Evolutionary conservation across 805 yeast species (phyloP), one percentile per base, ranked within the genome.

Genomic region (Wickerhamiella qilinensis): DNA sequence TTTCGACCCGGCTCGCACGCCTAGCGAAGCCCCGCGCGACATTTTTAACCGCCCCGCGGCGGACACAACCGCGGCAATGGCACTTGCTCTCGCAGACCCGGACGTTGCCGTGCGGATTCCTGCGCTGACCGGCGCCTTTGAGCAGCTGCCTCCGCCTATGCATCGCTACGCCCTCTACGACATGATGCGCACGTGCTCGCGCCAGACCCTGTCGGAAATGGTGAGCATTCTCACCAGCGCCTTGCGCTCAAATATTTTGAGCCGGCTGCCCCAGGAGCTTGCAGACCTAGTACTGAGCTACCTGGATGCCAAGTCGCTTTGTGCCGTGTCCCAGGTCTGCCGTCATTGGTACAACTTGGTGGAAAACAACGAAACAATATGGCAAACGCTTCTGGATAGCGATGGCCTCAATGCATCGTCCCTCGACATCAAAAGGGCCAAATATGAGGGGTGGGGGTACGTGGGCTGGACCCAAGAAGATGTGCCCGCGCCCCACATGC

Each of bases 181-280:
- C 43, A 55, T 82, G 34, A 56, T 84, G 25, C 73, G 73, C 43
- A 63, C 64, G 38, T 66, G 75, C 32, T 72, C 75, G 47, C 63
- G 91, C 37, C 54, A 68, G 16, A 65, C 81, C 3, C 62, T 84
- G 38, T 75, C 84, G 35, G 63, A 76, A 11, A 57, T 84, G 38
- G 65, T 69, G 22, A 65, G 67, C 12, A 49, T 68, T 2, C 62
- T 82, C 12, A 66, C 67, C 21, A 55, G 59, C 5, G 67, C 74
- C 9, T 65, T 91, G 50, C 71, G 73, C 46, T 71, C 88, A 50
- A 97, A 91, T 51, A 58, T 91, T 30, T 55, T 88, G 8, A 53
- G 73, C 11, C 59, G 68, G 35, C 59, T 91, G 22, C 98, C 98
- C 0, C 50, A 71, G 0, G 97, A 91, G 52, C 63, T 91, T 9